Evolutionary conservation across 2,329 filamentous ascomycete genomes (phyloP).

Genomic region (Arthroderma uncinatum): DNA sequence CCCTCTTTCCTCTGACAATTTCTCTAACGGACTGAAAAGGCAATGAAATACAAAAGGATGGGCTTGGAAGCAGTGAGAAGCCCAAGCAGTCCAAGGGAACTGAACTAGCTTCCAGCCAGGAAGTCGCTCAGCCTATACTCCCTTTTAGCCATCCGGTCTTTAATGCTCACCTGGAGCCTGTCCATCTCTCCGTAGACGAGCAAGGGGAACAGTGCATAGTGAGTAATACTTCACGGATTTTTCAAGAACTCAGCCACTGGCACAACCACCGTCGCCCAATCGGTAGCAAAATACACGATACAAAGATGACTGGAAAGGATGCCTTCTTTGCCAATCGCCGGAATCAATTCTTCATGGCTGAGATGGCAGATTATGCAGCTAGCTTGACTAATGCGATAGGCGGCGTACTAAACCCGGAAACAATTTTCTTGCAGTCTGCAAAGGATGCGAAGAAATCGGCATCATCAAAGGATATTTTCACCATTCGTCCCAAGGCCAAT

Average conservation of each 20-base stretch:
- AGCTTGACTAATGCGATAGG: conserved; percentile 56
- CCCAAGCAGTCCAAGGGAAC: no score
- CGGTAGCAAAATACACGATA: conserved; percentile 11
- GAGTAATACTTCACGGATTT: conserved; percentile 15
- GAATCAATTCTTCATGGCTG: conserved; percentile 56
- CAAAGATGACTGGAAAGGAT: conserved; percentile 20
- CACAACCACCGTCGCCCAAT: conserved; percentile 24
- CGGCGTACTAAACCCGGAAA: conserved; percentile 53
- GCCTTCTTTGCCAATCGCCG: conserved; percentile 34
- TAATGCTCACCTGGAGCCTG: conserved; percentile 19
- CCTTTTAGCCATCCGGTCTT: conserved; percentile 23
- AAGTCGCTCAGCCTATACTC: no score
- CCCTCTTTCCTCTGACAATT: background rate
- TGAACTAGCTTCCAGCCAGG: no score
- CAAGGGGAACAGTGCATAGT: conserved; percentile 7
- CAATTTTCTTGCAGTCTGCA: conserved; percentile 40
- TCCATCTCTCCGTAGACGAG: conserved; percentile 18
- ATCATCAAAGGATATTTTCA: conserved; percentile 9
- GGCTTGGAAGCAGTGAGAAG: no score
- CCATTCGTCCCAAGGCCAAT: conserved; percentile 11
- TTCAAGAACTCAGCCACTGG: conserved; percentile 27
- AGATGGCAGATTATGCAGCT: conserved; percentile 57
- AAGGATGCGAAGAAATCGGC: conserved; percentile 12
- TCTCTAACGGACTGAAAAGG: background rate
- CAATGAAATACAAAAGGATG: background rate